A percentile compares a stretch with the other conserved stretches of the same genome.
These are phyloP conservation scores for Verruconis gallopava DNA, from an alignment of 2,329 filamentous ascomycete genomes.

Conservation along the genomic window DNA sequence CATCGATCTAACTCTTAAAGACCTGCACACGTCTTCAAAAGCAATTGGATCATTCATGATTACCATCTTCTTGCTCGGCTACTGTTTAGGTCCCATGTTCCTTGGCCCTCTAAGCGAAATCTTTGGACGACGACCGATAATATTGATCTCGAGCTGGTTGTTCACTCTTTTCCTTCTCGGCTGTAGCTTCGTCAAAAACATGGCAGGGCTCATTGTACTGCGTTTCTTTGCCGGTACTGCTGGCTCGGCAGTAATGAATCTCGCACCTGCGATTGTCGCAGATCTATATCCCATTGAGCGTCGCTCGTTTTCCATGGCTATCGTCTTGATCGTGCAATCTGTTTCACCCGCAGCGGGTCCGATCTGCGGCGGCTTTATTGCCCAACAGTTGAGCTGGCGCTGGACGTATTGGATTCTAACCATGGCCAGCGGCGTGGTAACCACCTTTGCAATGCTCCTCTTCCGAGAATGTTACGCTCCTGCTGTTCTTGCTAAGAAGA, in stretches of 20 bases:
- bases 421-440: conserved; percentile 13
- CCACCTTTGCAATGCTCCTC: conserved; percentile 13
- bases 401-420: conserved; percentile 16
- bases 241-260: conserved; percentile 7
- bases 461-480: conserved; percentile 15
- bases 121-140: conserved; percentile 8
- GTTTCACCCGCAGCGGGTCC: conserved; percentile 12
- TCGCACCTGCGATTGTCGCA: conserved; percentile 11
- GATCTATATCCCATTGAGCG: conserved; percentile 11
- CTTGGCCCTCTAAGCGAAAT: conserved; percentile 11
- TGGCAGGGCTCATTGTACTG: conserved; percentile 10
- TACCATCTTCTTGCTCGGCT: conserved; percentile 25
- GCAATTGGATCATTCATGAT: conserved; percentile 21
- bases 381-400: conserved; percentile 14
- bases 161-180: conserved; percentile 9
- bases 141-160: conserved; percentile 5
- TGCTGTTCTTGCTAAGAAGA: conserved; percentile 13
- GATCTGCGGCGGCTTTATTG: conserved; percentile 15
- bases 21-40: conserved; percentile 21
- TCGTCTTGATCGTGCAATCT: conserved; percentile 15
- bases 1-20: conserved; percentile 19
- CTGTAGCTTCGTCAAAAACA: conserved; percentile 9
- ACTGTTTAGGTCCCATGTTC: conserved; percentile 13
- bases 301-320: conserved; percentile 6
- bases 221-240: conserved; percentile 10